phyloP scores from a whole-genome alignment of 2,329 filamentous ascomycete species.

The Dactylellina sp. region DNA sequence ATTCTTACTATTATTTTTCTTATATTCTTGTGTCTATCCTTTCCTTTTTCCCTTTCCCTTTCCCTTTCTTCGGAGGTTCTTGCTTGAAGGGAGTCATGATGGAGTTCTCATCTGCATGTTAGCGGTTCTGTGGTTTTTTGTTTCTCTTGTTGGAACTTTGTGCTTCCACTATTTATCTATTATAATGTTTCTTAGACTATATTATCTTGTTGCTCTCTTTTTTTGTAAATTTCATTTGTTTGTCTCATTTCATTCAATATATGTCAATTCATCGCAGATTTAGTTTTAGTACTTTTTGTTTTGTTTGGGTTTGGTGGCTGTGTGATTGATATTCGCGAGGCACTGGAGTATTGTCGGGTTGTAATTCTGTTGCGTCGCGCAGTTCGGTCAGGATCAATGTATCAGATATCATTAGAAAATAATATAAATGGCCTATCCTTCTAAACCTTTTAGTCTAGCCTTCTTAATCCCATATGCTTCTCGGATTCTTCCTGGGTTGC shows the following conservation, averaged over 20 bases:
- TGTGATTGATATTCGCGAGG: too few species aligned
- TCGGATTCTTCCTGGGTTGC: too few species aligned
- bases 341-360: too few species aligned
- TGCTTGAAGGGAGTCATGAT: conserved; percentile 25
- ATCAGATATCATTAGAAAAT: neutral
- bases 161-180: neutral
- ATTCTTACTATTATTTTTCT: too few species aligned
- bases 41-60: neutral
- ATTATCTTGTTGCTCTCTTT: neutral
- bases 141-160: neutral
- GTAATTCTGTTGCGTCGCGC: too few species aligned
- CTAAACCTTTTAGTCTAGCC: too few species aligned
- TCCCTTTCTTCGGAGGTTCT: too few species aligned
- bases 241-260: neutral
- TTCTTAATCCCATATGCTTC: too few species aligned
- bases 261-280: neutral
- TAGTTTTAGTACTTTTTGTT: neutral
- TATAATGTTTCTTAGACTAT: conserved; percentile 7
- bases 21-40: too few species aligned
- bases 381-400: too few species aligned
- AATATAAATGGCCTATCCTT: conserved; percentile 3
- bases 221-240: conserved; percentile 1
- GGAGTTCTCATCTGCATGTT: conserved; percentile 23
- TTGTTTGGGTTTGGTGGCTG: neutral
- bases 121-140: neutral